Percentiles rank a stretch among this genome's conserved stretches.
Evolutionary conservation across 2,329 filamentous ascomycete genomes (phyloP).

Genomic region (Apiospora arundinis): DNA sequence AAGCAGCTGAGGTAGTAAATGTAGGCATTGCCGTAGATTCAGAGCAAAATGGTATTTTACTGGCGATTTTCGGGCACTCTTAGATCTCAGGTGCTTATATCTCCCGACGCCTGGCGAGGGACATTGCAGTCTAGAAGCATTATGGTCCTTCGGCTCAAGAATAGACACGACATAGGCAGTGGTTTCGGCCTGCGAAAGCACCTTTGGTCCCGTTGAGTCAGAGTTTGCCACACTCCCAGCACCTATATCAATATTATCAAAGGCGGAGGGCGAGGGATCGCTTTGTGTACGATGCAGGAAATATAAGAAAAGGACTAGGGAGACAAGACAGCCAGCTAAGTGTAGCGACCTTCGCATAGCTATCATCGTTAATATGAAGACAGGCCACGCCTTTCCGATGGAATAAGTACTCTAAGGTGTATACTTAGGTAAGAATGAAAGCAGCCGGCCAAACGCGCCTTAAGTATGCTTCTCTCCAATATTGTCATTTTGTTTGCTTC

Average conservation of each 20-base stretch:
- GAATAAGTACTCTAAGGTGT: neutral
- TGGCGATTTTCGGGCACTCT: neutral
- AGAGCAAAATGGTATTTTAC: constrained; percentile 58
- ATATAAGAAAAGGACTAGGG: neutral
- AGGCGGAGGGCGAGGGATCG: neutral
- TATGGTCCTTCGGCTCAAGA: constrained; percentile 34
- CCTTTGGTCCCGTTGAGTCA: neutral
- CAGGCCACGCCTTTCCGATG: neutral
- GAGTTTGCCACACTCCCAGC: neutral
- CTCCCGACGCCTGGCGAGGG: constrained; percentile 29
- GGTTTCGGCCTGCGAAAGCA: neutral
- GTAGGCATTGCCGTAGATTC: constrained; percentile 52
- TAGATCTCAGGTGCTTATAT: constrained; percentile 31
- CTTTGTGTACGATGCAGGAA: neutral
- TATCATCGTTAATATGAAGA: neutral
- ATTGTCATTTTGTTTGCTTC: neutral
- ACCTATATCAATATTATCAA: neutral
- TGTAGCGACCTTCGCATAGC: neutral
- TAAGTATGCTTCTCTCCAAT: neutral
- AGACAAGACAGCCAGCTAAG: neutral
- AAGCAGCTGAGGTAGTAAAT: constrained; percentile 56
- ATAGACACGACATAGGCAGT: constrained; percentile 38
- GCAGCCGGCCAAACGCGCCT: neutral
- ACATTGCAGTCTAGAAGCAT: constrained; percentile 36
- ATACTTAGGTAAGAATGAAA: neutral